Percentiles rank a stretch among this genome's conserved stretches.
These are phyloP conservation scores for Lichtheimia hyalospora DNA, from an alignment of 371 early-diverging fungal genomes.

Conservation along the genomic window DNA sequence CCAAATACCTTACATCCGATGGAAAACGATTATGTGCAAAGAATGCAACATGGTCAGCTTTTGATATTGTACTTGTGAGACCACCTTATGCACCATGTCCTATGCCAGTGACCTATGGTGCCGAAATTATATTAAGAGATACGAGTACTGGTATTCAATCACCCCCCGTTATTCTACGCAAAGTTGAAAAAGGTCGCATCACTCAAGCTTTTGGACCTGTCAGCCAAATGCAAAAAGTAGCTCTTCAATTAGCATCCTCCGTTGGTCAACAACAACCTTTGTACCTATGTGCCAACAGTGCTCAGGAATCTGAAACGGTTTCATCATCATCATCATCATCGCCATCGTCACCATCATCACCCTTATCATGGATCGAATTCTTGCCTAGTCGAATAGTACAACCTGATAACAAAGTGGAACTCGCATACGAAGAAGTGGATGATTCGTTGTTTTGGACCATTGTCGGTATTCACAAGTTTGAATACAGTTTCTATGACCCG, in stretches of 20 bases:
- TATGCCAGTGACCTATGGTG: constrained; percentile 70
- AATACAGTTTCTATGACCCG: constrained; percentile 51
- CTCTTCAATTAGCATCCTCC: constrained; percentile 57
- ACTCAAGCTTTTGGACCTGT: constrained; percentile 72
- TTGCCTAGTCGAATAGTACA: constrained; percentile 37
- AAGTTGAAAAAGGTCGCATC: constrained; percentile 76
- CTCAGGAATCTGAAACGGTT: constrained; percentile 5
- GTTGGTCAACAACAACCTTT: constrained; percentile 24
- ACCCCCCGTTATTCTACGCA: constrained; percentile 73
- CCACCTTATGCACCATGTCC: constrained; percentile 39
- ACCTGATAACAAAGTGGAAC: constrained; percentile 25
- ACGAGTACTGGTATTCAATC: constrained; percentile 65
- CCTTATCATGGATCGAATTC: constrained; percentile 29
- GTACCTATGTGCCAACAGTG: constrained; percentile 38
- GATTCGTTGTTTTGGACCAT: constrained; percentile 87
- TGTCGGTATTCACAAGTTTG: constrained; percentile 70
- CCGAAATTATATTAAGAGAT: constrained; percentile 70
- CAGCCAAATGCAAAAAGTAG: constrained; percentile 88
- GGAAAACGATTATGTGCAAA: constrained; percentile 62
- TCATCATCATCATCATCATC: constrained; percentile 27
- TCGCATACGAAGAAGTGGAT: constrained; percentile 51
- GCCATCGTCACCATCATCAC: constrained; percentile 15
- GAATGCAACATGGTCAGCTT: constrained; percentile 77
- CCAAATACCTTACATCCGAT: constrained; percentile 73
- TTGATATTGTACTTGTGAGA: constrained; percentile 63